Evolutionary conservation across 352 stramenopile genomes (phyloP), one percentile per base, ranked within the genome.

Genomic region (Pythium utonaiense): DNA sequence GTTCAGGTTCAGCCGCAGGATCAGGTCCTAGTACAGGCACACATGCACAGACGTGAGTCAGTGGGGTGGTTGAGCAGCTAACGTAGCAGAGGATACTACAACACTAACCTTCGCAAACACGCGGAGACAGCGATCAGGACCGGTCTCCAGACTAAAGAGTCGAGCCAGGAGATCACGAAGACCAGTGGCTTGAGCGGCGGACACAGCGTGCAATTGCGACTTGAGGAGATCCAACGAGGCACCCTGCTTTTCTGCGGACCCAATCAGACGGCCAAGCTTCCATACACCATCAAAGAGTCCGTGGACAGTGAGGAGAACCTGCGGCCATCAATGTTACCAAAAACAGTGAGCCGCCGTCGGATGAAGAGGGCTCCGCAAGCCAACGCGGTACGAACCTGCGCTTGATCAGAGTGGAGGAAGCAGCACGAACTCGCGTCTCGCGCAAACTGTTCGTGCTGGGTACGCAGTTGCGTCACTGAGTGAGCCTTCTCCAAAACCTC

Each of bases 1-100:
- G 50, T 86, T 88, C 60, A 87, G 79, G 53, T 86, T 79, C 40
- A 91, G 65, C 28, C 78, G 73, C 53, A 84, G 58, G 42, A 86
- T 62, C 33, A 90, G 65, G 60, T 75, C 61, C 80, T 90, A 66
- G 54, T 36, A 17, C 3, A 6, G 9, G 45, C 58, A 73, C 16
- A 63, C 38, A n/a, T n/a, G n/a, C 60, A 57, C 57, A 69, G 30
- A 14, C 13, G 54, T 57, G 45, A 53, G 47, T 33, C 22, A 53
- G 27, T 16, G 14, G 24, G 4, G 25, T 24, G 47, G 24, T 22
- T 45, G 17, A 9, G 38, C 3, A 50, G 10, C 22, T n/a, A 3
- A n/a, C n/a, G n/a, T n/a, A n/a, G n/a, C n/a, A 16, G 7, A 41
- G 30, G 49, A 3, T 10, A 17, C 2, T 7, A 41, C 28, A 13